Evolutionary conservation across 495 filamentous ascomycete species (phyloP), one percentile per base, ranked within the genome.

Genomic region (Articulospora tetracladia): DNA sequence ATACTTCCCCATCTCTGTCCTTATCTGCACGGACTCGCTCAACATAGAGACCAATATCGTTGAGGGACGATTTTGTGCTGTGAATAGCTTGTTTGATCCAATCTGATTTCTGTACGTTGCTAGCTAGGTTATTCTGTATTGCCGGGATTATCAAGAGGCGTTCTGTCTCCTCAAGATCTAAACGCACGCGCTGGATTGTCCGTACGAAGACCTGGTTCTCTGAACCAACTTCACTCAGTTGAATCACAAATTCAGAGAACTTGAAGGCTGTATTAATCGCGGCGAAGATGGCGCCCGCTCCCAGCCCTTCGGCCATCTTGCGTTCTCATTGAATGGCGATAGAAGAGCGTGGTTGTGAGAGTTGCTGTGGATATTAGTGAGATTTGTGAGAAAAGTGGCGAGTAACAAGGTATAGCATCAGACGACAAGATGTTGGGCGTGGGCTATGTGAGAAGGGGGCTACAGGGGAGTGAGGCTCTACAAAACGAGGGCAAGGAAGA

Each of bases 1-100:
- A 57, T 20, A 60, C 60, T 55, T 47, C 54, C 24, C 65, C 66
- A 36, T 63, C 50, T 8, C 59, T 60, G 41, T 70, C 61, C 47
- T 55, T 55, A 52, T 59, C 62, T 12, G 54, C 60, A 13, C 64
- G 44, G 7, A 63, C 66, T 36, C 53, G 58, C 36, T 70, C 65
- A 3, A 73, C 63, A 52, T 65, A 69, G 39, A 48, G 58, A 12
- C 70, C 70, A 36, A 73, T 69, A n/a, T 66, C 65, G 54, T 68
- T 68, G 15, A 73, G 54, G 19, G 70, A 61, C 10, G 49, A 32
- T 52, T 69, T 62, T 1, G 66, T 60, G 28, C 65, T 60, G 22
- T 57, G 7, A 13, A 73, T 53, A 0, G 59, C 55, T 10, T 39
- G 47, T 20, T 69, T 66, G 28, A 71, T 64, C 58, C 62, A 71